Base-by-base conservation (phyloP, 2,329 filamentous ascomycete species). In the Colletotrichum orbiculare region DNA sequence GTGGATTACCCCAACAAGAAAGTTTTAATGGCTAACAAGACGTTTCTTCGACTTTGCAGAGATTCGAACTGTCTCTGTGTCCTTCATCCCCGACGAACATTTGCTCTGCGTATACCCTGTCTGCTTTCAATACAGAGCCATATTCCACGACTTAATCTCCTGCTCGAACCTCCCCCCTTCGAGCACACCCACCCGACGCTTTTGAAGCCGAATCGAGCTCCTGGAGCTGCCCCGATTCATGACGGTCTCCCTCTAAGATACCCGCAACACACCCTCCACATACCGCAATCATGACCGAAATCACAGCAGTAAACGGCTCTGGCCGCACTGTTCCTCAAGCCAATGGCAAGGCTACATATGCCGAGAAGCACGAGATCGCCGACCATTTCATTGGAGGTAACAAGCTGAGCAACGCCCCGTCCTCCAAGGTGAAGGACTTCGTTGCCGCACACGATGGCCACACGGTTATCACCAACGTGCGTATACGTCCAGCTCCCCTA, bases 341-440 rank as follows among this genome's bases (percentile, higher is more conserved):
- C 70, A 89, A 89, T 72, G 85, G 86, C 79, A 83, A 83, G 70
- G 78, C 85, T 74, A 89, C 90, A 60, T 94, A 92, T 77, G 88
- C 93, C 70, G 90, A 93, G 72, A 93, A 91, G 82, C 89, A 93
- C 83, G 89, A 92, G 70, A 80, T 99, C 68, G 89, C 94, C 68
- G 86, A 93, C 80, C 96, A 99, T 84, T 99, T 98, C 82, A 97
- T 98, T 78, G 96, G 96, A 73, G 95, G 96, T 69, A 97, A 97
- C 83, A 88, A 89, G 76, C 82, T 99, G 69, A 89, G 89, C 69
- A 91, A 91, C 76, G 96, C 96, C 54, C 82, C 91, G 48, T 87
- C 94, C 42, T 91, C 94, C 78, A 91, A 90, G 75, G 93, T 99
- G 68, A 98, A 97, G 86, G 95, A 99, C 80, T 99, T 98, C 82